These are phyloP conservation scores for Seiridium cupressi DNA, from an alignment of 2,329 filamentous ascomycete species.

Conservation along the genomic window DNA sequence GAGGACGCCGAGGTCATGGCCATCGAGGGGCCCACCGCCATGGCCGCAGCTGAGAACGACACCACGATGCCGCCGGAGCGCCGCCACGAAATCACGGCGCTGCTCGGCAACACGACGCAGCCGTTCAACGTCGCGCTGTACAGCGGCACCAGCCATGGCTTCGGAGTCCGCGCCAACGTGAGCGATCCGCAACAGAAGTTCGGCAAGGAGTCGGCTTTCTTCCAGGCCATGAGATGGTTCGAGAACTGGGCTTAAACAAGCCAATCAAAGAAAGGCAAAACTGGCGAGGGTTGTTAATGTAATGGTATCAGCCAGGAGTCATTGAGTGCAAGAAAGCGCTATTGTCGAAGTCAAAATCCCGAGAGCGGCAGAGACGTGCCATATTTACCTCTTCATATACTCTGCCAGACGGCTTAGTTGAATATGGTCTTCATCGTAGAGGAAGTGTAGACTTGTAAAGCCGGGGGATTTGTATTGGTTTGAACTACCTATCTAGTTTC, in stretches of 20 bases:
- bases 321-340: too few relatives aligned
- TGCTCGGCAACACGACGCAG: constrained; percentile 49
- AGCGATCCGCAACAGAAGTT: constrained; percentile 53
- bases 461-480: too few relatives aligned
- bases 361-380: too few relatives aligned
- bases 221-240: constrained; percentile 76
- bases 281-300: too few relatives aligned
- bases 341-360: too few relatives aligned
- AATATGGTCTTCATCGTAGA: too few relatives aligned
- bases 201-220: constrained; percentile 76
- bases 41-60: constrained; percentile 65
- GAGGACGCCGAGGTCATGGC: constrained; percentile 56
- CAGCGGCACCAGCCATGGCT: constrained; percentile 69
- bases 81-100: constrained; percentile 56
- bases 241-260: constrained; percentile 42
- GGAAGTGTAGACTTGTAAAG: too few relatives aligned
- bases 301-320: too few relatives aligned
- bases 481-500: too few relatives aligned
- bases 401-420: too few relatives aligned
- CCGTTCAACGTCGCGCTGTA: constrained; percentile 71
- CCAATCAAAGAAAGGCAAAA: too few relatives aligned
- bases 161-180: constrained; percentile 66
- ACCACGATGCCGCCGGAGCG: constrained; percentile 54
- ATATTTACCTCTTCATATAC: too few relatives aligned
- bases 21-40: constrained; percentile 55